Conservation (phyloP, 2,329 filamentous ascomycete genomes). For the Zalaria obscura region DNA sequence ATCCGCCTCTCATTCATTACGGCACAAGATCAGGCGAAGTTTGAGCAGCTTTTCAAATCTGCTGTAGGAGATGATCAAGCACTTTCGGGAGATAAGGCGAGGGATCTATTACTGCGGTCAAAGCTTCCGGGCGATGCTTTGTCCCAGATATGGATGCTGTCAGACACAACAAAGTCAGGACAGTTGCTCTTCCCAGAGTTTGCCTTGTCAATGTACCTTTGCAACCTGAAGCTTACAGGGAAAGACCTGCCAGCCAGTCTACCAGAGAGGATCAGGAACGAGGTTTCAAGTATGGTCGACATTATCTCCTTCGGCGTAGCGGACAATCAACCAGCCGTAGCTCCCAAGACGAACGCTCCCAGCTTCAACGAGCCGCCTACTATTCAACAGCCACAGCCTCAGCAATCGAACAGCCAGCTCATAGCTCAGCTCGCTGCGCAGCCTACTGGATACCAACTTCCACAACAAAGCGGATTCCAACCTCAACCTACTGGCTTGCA, state of each 20-base stretch:
- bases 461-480: conserved; percentile 36
- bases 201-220: conserved; percentile 94
- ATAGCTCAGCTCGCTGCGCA: conserved; percentile 42
- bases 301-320: conserved; percentile 92
- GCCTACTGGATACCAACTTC: conserved; percentile 37
- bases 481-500: conserved; percentile 51
- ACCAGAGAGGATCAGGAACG: conserved; percentile 81
- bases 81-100: conserved; percentile 82
- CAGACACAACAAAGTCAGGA: conserved; percentile 90
- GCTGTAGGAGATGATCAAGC: conserved; percentile 74
- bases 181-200: conserved; percentile 97
- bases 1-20: conserved; percentile 94
- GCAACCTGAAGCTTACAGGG: conserved; percentile 81
- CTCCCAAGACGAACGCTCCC: conserved; percentile 28
- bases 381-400: conserved; percentile 37
- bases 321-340: conserved; percentile 42
- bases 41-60: conserved; percentile 94
- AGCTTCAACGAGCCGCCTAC: conserved; percentile 50
- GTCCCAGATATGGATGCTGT: conserved; percentile 78
- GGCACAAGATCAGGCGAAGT: conserved; percentile 85
- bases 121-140: conserved; percentile 76
- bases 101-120: conserved; percentile 76
- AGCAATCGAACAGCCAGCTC: conserved; percentile 51
- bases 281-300: conserved; percentile 98
- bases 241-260: conserved; percentile 62